A percentile compares a stretch with the other conserved stretches of the same genome.
Evolutionary conservation across 306 rosid genomes (phyloP).

Genomic region (Hylodesmum podocarpum): DNA sequence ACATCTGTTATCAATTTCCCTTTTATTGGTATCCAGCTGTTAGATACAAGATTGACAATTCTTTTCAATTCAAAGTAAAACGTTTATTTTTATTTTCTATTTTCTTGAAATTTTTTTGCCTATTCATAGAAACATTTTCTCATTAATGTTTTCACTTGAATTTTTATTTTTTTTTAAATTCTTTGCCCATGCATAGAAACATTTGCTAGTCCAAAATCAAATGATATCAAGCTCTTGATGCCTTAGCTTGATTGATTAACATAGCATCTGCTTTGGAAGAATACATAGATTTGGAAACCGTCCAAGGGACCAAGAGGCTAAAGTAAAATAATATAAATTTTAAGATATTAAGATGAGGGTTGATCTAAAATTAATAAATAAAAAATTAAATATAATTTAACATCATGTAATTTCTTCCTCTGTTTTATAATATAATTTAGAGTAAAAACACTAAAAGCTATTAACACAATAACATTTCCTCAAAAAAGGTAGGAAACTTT

Average conservation of each 20-base stretch:
- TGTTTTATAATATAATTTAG: no score
- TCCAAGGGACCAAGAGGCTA: not conserved
- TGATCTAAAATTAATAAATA: no score
- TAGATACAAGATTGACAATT: not conserved
- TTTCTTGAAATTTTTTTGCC: no score
- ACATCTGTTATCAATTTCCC: not conserved
- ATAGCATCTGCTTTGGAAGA: not conserved
- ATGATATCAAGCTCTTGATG: not conserved
- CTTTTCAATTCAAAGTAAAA: not conserved
- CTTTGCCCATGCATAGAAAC: not conserved
- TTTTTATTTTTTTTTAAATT: no score
- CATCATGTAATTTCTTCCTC: no score
- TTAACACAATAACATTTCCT: no score
- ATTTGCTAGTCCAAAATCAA: not conserved
- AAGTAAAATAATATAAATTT: not conserved
- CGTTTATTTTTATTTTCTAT: no score
- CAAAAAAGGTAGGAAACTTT: no score
- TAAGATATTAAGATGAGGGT: not conserved
- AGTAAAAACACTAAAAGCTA: no score
- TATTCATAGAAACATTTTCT: not conserved
- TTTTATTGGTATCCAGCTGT: not conserved
- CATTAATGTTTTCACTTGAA: not conserved
- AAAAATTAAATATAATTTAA: no score
- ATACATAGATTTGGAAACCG: not conserved
- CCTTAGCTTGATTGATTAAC: not conserved